Conservation (phyloP, 164 flowering plant genomes). For the Nymphaea colorata region DNA sequence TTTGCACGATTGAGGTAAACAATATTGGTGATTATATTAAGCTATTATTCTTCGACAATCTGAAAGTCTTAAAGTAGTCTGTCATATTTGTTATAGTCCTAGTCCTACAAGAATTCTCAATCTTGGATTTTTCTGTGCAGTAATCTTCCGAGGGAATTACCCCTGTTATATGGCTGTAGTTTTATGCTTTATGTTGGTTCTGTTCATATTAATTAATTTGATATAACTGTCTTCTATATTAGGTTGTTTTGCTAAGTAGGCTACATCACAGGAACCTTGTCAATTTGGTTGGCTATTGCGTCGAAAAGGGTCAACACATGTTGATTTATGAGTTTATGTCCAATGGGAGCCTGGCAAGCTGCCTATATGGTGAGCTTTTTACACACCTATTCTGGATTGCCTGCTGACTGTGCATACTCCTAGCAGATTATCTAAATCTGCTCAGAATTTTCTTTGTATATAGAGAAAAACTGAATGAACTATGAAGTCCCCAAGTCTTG, state of each 20-base stretch:
- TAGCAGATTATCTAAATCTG: no score
- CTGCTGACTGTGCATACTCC: not conserved
- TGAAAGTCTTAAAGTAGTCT: not conserved
- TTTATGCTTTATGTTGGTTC: constrained; percentile 1
- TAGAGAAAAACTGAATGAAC: no score
- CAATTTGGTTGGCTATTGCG: constrained; percentile 92
- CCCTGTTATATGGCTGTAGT: constrained; percentile 1
- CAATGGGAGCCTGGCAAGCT: constrained; percentile 79
- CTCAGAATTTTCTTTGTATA: no score
- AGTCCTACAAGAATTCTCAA: not conserved
- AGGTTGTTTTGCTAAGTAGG: constrained; percentile 81
- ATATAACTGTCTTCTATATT: not conserved
- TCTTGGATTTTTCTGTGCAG: not conserved
- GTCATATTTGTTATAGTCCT: not conserved
- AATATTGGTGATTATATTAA: no score
- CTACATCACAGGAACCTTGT: constrained; percentile 96
- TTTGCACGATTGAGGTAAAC: no score
- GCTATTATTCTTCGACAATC: no score
- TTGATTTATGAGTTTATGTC: constrained; percentile 87
- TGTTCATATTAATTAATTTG: constrained; percentile 5
- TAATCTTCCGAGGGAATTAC: not conserved
- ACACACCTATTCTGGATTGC: not conserved
- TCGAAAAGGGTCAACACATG: constrained; percentile 87
- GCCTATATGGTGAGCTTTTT: constrained; percentile 49
- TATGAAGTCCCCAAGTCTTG: no score